These are phyloP conservation scores for Paramecium biaurelia DNA, from an alignment of 73 alveolate genomes.

Conservation along the genomic window DNA sequence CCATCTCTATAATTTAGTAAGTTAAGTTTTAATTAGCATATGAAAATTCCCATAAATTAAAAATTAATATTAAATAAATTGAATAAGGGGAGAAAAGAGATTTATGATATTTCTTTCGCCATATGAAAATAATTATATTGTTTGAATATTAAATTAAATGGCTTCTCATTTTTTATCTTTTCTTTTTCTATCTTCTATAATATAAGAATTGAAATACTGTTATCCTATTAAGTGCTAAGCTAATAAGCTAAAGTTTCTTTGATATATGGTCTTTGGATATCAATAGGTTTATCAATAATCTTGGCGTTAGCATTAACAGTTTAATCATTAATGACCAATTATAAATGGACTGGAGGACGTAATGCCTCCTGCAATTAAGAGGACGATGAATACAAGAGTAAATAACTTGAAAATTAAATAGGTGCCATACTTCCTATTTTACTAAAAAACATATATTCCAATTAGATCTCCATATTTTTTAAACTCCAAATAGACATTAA, in stretches of 20 bases:
- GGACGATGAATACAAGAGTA: constrained; percentile 45
- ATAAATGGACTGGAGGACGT: constrained; percentile 40
- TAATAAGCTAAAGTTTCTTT: constrained; percentile 54
- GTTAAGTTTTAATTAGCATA: neutral
- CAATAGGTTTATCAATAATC: constrained; percentile 57
- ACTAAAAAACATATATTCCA: constrained; percentile 28
- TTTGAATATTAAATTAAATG: neutral
- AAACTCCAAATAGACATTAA: constrained; percentile 14
- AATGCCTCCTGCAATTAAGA: constrained; percentile 27
- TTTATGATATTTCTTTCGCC: neutral
- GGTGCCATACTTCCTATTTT: constrained; percentile 20
- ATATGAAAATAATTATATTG: neutral
- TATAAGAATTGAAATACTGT: constrained; percentile 1
- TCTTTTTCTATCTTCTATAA: constrained; percentile 1
- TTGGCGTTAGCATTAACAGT: constrained; percentile 21
- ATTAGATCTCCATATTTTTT: constrained; percentile 51
- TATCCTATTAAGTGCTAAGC: neutral
- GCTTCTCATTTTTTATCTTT: constrained; percentile 22
- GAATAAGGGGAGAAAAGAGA: neutral
- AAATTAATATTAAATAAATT: neutral
- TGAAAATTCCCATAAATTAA: neutral
- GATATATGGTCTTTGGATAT: constrained; percentile 16
- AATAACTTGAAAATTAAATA: neutral
- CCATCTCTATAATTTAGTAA: neutral
- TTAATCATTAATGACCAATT: neutral